A percentile compares a stretch with the other conserved stretches of the same genome.
These are phyloP conservation scores for Saccharum spontaneum DNA, from an alignment of 176 grass and related monocot species.

Conservation along the genomic window DNA sequence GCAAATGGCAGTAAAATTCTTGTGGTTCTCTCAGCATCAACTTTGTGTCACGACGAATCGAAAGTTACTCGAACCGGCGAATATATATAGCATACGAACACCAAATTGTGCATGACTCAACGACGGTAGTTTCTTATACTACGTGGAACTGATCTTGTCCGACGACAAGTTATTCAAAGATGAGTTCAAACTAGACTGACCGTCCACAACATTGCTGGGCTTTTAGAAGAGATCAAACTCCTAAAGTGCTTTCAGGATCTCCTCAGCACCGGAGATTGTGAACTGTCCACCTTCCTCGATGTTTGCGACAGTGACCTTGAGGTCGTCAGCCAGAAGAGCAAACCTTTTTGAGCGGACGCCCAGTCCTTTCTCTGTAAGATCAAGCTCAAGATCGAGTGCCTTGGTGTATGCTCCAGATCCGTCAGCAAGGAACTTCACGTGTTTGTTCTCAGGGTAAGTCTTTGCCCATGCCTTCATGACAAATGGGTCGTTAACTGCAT, in stretches of 20 bases:
- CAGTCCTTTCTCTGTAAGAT: slow-evolving; percentile 83
- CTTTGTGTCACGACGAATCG: neutral
- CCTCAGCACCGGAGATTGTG: slow-evolving; percentile 92
- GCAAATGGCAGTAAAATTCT: neutral
- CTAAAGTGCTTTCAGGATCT: slow-evolving; percentile 88
- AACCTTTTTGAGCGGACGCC: slow-evolving; percentile 76
- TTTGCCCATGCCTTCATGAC: slow-evolving; percentile 98
- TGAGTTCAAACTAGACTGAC: slow-evolving; percentile 4
- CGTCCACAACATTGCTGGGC: neutral
- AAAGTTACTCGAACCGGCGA: neutral
- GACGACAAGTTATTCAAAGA: slow-evolving; percentile 33
- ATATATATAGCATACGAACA: neutral
- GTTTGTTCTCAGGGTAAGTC: slow-evolving; percentile 86
- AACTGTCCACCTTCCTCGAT: slow-evolving; percentile 92
- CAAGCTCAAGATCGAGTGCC: slow-evolving; percentile 82
- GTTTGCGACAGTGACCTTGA: slow-evolving; percentile 77
- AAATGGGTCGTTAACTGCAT: slow-evolving; percentile 81
- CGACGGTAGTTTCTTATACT: neutral
- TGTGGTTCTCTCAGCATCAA: neutral
- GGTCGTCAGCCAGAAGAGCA: slow-evolving; percentile 75
- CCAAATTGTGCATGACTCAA: neutral
- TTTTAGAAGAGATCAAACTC: slow-evolving; percentile 14
- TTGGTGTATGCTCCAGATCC: slow-evolving; percentile 76
- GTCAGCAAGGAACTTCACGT: slow-evolving; percentile 96
- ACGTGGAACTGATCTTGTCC: slow-evolving; percentile 6